phyloP scores from a whole-genome alignment of 75 land plant species.

The Adiantum capillusveneris region DNA sequence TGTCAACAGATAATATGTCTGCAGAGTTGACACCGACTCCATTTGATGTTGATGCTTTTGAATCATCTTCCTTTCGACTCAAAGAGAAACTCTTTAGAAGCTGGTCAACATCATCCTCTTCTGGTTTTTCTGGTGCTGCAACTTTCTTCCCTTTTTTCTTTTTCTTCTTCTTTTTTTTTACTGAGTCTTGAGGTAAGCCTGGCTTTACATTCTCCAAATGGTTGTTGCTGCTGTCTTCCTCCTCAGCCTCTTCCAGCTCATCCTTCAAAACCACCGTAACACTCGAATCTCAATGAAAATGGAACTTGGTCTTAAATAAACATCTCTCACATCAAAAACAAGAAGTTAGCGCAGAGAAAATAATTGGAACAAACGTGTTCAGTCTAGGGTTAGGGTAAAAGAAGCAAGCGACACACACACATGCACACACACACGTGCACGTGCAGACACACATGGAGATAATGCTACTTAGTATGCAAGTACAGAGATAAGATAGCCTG shows the following conservation, averaged over 20 bases:
- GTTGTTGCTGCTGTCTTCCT: not conserved
- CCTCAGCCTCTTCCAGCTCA: slow-evolving; percentile 4
- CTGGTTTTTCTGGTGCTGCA: slow-evolving; percentile 11
- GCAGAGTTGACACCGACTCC: not conserved
- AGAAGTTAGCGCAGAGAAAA: not conserved
- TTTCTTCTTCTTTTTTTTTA: slow-evolving; percentile 52
- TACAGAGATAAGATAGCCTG: too few species aligned
- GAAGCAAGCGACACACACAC: too few species aligned
- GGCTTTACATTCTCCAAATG: slow-evolving; percentile 1
- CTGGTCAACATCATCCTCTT: slow-evolving; percentile 28
- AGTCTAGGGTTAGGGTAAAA: not conserved
- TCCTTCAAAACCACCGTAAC: slow-evolving; percentile 32
- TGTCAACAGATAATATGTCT: slow-evolving; percentile 56
- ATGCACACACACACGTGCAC: too few species aligned
- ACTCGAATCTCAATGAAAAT: slow-evolving; percentile 3
- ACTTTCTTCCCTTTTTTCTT: slow-evolving; percentile 48
- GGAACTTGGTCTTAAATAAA: not conserved
- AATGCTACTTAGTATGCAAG: too few species aligned
- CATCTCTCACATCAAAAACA: not conserved
- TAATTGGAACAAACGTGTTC: not conserved
- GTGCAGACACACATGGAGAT: too few species aligned
- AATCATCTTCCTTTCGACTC: slow-evolving; percentile 3
- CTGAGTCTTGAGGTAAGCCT: slow-evolving; percentile 3
- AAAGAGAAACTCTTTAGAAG: slow-evolving; percentile 9
- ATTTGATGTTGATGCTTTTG: not conserved